Evolutionary conservation across 345 rosid species (phyloP), one percentile per base, ranked within the genome.

Genomic region (Bruguiera sexangula): DNA sequence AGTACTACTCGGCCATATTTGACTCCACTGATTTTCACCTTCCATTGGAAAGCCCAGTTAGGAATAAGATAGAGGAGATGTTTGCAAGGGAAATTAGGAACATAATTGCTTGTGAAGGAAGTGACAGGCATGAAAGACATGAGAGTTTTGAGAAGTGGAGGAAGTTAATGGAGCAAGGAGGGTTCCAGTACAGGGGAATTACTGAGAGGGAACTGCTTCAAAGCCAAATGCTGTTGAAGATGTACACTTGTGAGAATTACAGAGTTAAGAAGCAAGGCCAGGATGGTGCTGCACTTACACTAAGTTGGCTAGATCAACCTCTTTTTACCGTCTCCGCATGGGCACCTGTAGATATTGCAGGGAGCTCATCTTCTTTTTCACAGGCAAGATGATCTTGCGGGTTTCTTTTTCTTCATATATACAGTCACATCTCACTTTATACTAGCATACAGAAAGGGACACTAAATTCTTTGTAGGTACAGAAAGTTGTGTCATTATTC

Each of bases 51-150:
- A 89, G 97, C 56, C 75, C 80, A 1, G 85, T 77, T 48, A 83
- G 99, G 79, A 79, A 77, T 53, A 92, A 89, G 70, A 73, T 95
- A 46, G 99, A 95, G 82, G 96, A 95, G 73, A 79, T 87, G 86
- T 90, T 87, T 32, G 98, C 85, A 22, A 74, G 85, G 72, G 98
- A 95, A 77, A 89, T 95, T 19, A 85, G 92, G 73, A 88, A 84
- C 80, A 79, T 95, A 3, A 81, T 95, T 16, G 92, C 98, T 29
- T 88, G 98, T 43, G 99, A 95, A 86, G 98, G 99, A 54, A 90
- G 88, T 9, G 91, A 90, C 73, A 77, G 99, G 57, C 56, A 73
- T 8, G 99, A 92, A 75, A 90, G 99, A 79, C 99, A 95, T 11
- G 83, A 87, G 73, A 53, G 79, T 8, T 90, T 88, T 57, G 77